phyloP scores from a whole-genome alignment of 2,329 filamentous ascomycete species.

The Alternaria sp. region DNA sequence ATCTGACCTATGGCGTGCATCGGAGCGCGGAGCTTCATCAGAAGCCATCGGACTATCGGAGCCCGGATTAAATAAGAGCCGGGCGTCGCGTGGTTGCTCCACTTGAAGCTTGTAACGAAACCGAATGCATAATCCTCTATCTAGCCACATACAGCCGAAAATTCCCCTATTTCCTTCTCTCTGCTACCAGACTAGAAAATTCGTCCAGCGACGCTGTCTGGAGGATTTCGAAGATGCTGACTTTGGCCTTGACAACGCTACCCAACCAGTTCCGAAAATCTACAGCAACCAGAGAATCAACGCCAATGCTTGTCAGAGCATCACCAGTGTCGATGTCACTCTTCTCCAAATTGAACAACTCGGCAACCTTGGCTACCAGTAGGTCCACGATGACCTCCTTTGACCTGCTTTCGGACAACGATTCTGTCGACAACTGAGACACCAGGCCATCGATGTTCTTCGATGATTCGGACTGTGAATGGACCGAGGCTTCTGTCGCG shows the following conservation, averaged over 20 bases:
- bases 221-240: conserved; percentile 8
- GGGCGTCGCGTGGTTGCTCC: no score
- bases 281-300: conserved; percentile 9
- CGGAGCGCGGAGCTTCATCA: not conserved
- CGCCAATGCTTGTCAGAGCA: conserved; percentile 1
- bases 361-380: conserved; percentile 2
- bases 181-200: not conserved
- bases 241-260: not conserved
- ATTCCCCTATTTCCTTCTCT: not conserved
- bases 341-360: not conserved
- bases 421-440: not conserved
- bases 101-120: not conserved
- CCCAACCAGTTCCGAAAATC: conserved; percentile 10
- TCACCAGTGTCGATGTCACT: not conserved
- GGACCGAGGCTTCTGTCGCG: not conserved
- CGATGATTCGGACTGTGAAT: not conserved
- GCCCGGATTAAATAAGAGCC: not conserved
- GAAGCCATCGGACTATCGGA: not conserved
- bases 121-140: not conserved
- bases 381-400: not conserved
- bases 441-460: not conserved
- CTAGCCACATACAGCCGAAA: not conserved
- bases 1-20: not conserved
- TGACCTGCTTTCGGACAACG: not conserved
- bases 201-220: conserved; percentile 4